Percentiles rank a stretch among this genome's conserved stretches.
Evolutionary conservation across 345 rosid species (phyloP).

Genomic region (rapeseed (Brassica napus)): DNA sequence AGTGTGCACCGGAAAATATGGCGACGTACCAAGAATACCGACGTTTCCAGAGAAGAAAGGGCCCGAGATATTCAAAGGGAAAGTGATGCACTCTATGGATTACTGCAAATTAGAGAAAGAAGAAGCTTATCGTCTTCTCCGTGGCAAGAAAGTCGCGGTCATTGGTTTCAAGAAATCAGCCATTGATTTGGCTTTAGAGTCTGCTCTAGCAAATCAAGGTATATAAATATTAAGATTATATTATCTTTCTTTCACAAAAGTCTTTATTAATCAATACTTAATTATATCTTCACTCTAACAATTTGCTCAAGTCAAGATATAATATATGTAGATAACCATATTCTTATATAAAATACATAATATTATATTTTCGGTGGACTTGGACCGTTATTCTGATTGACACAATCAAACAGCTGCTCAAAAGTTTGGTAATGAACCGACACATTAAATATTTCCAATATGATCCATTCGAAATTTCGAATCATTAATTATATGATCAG

Average conservation of each 20-base stretch:
- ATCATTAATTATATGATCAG: background rate
- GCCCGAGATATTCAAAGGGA: slow-evolving; percentile 64
- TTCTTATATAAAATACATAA: background rate
- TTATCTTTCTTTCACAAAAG: background rate
- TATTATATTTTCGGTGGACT: slow-evolving; percentile 14
- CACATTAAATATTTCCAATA: background rate
- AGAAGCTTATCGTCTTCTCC: slow-evolving; percentile 55
- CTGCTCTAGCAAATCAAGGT: slow-evolving; percentile 91
- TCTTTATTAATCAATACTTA: slow-evolving; percentile 13
- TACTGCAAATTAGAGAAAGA: slow-evolving; percentile 82
- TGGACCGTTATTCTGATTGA: slow-evolving; percentile 10
- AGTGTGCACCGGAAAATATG: slow-evolving; percentile 77
- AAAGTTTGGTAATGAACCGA: slow-evolving; percentile 7
- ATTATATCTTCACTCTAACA: slow-evolving; percentile 9
- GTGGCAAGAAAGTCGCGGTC: slow-evolving; percentile 65
- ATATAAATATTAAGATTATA: background rate
- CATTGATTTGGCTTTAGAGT: slow-evolving; percentile 88
- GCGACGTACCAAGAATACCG: slow-evolving; percentile 69
- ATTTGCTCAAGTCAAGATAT: slow-evolving; percentile 8
- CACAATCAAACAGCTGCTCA: slow-evolving; percentile 14
- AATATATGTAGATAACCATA: background rate
- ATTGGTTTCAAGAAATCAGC: slow-evolving; percentile 89
- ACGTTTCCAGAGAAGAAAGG: slow-evolving; percentile 58
- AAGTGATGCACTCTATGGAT: slow-evolving; percentile 72
- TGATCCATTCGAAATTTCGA: background rate